Evolutionary conservation across 495 filamentous ascomycete species (phyloP), one percentile per base, ranked within the genome.

Genomic region (Clohesyomyces aquaticus): DNA sequence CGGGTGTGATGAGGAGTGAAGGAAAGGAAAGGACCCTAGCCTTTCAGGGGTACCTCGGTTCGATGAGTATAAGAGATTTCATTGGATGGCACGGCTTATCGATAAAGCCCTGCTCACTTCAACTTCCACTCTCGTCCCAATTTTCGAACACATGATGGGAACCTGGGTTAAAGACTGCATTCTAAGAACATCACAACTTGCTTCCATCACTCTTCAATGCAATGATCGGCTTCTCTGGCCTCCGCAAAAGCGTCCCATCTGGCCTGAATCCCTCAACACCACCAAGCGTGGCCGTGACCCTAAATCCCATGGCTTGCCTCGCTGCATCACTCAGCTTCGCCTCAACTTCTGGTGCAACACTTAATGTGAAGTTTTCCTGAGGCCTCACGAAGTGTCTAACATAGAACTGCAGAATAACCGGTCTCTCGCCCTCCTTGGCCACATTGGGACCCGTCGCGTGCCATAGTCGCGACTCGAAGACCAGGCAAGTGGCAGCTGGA

Each of bases 341-440:
- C 32, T 47, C 54, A 8, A 57, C 54, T 9, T 57, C 54, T 14
- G 54, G 29, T 28, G 54, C 29, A 27, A 57, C 28, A 35, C 54
- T 57, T 28, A 57, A 45, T 12, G 54, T 57, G 32, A 57, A 57
- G 32, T 57, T 57, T 28, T 57, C 54, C 35, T 57, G 54, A 11
- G 54, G 54, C 27, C 54, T 45, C 11, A 57, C 54, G 21, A 57
- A 57, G 22, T 57, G 54, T 4, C 54, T 29, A 22, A 57, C 54
- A 43, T 57, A 57, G 54, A 57, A 57, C 28, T 57, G 54, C 54
- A 57, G 32, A 28, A 57, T 57, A 21, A 57, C 54, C 22, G 54
- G 54, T 35, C 54, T 6, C 28, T 57, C 54, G 4, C 54, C 54
- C 18, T 45, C 54, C 35, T 57, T 38, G 4, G 54, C 54, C 9